A percentile compares a stretch with the other conserved stretches of the same genome.
These are phyloP conservation scores for Acanthamoeba sp. DNA, from an alignment of 208 protist genomes.

Conservation along the genomic window DNA sequence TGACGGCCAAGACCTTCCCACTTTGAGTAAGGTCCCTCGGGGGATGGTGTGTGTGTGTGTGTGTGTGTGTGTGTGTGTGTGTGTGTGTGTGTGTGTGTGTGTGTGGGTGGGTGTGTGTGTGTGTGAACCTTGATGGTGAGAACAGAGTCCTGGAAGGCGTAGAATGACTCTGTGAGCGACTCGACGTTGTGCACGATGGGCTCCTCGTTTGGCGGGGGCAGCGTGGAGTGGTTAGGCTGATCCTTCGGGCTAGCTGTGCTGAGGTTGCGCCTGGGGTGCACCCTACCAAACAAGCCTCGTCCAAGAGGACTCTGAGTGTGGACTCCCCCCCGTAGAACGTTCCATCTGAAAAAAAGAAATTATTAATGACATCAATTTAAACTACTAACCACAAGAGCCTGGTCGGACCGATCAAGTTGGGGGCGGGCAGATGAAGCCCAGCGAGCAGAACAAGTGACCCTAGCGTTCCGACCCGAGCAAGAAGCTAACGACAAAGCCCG, in stretches of 20 bases:
- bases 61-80: too few relatives aligned
- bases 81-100: too few relatives aligned
- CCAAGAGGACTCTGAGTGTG: not conserved
- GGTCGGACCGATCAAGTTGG: not conserved
- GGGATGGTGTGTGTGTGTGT: too few relatives aligned
- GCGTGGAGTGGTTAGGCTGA: not conserved
- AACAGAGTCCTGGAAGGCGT: slow-evolving; percentile 40
- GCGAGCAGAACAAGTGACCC: too few relatives aligned
- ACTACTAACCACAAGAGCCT: too few relatives aligned
- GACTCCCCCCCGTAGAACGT: not conserved
- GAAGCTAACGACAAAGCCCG: too few relatives aligned
- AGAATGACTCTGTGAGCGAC: slow-evolving; percentile 51
- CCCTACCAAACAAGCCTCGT: not conserved
- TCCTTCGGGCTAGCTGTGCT: not conserved
- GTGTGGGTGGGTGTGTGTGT: too few relatives aligned
- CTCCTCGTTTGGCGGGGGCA: not conserved
- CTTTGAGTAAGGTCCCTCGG: too few relatives aligned
- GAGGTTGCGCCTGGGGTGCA: not conserved
- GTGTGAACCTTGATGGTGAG: slow-evolving; percentile 32
- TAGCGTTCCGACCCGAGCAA: too few relatives aligned
- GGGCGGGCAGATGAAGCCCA: too few relatives aligned
- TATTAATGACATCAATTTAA: not conserved
- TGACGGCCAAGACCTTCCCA: not conserved
- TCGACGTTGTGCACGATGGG: slow-evolving; percentile 31
- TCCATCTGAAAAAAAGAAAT: not conserved